Evolutionary conservation across 169 alveolate genomes (phyloP).

Genomic region (Plasmodium malariae): DNA sequence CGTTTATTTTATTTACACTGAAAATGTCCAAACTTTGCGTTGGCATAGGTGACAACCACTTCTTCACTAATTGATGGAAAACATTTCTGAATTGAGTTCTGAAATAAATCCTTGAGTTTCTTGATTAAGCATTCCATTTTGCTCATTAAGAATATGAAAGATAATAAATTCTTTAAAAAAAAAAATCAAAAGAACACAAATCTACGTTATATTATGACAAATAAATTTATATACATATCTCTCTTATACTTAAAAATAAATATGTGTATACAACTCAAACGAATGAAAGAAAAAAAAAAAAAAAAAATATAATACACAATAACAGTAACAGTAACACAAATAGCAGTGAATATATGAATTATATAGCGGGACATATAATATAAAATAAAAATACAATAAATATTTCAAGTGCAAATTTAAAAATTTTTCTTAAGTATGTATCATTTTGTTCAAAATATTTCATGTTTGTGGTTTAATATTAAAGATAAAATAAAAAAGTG

Average conservation of each 20-base stretch:
- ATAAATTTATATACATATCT: neutral
- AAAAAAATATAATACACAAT: neutral
- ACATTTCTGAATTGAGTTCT: constrained; percentile 64
- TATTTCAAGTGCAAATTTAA: too few species aligned
- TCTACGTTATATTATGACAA: too few species aligned
- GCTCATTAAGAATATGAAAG: neutral
- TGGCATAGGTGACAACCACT: constrained; percentile 63
- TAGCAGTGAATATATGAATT: too few species aligned
- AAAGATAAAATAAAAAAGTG: too few species aligned
- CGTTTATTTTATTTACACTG: too few species aligned
- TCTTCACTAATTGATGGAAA: constrained; percentile 66
- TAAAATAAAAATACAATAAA: too few species aligned
- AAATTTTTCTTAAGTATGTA: too few species aligned
- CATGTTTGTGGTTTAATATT: too few species aligned
- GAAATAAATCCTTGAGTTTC: constrained; percentile 49
- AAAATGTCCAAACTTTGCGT: constrained; percentile 54
- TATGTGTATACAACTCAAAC: neutral
- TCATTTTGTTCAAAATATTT: too few species aligned
- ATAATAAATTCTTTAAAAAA: neutral
- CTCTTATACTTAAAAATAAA: neutral
- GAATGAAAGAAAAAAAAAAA: neutral
- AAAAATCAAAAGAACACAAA: neutral
- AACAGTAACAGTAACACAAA: too few species aligned
- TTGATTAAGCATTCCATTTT: constrained; percentile 72
- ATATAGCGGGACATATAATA: too few species aligned